Conservation (phyloP, 495 filamentous ascomycete genomes). For the Penicillium longicatenatum region DNA sequence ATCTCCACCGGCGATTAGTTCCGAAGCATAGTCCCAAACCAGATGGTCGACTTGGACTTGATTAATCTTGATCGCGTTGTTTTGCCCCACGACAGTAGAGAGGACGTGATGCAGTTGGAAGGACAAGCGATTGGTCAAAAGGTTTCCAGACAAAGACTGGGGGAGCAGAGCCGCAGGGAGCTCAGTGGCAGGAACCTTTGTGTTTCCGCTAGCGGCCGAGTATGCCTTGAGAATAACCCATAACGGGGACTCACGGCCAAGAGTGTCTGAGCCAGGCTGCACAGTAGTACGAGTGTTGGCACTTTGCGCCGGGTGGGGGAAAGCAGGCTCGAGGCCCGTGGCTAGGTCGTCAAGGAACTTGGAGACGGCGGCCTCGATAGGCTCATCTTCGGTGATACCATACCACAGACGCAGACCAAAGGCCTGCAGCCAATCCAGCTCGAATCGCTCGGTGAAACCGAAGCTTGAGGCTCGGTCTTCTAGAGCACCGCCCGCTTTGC, state of each 20-base stretch:
- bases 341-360: slow-evolving; percentile 69
- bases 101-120: slow-evolving; percentile 76
- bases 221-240: slow-evolving; percentile 85
- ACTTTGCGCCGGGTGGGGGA: slow-evolving; percentile 61
- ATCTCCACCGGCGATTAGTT: slow-evolving; percentile 66
- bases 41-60: slow-evolving; percentile 59
- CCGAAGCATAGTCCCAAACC: slow-evolving; percentile 69
- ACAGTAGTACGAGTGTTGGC: slow-evolving; percentile 56
- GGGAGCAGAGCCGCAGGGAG: slow-evolving; percentile 43
- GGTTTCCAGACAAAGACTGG: slow-evolving; percentile 62
- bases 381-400: slow-evolving; percentile 63
- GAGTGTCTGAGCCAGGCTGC: slow-evolving; percentile 44
- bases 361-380: slow-evolving; percentile 68
- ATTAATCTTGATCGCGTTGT: slow-evolving; percentile 39
- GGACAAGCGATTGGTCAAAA: slow-evolving; percentile 70
- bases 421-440: slow-evolving; percentile 86
- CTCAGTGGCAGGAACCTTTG: slow-evolving; percentile 24
- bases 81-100: slow-evolving; percentile 53
- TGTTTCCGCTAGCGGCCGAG: slow-evolving; percentile 47
- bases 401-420: slow-evolving; percentile 93
- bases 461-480: slow-evolving; percentile 81
- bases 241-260: slow-evolving; percentile 70
- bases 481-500: slow-evolving; percentile 58
- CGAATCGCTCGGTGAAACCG: slow-evolving; percentile 75
- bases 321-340: slow-evolving; percentile 59